A percentile compares a stretch with the other conserved stretches of the same genome.
These are phyloP conservation scores for Ilyonectria destructans DNA, from an alignment of 2,329 filamentous ascomycete species.

Conservation along the genomic window DNA sequence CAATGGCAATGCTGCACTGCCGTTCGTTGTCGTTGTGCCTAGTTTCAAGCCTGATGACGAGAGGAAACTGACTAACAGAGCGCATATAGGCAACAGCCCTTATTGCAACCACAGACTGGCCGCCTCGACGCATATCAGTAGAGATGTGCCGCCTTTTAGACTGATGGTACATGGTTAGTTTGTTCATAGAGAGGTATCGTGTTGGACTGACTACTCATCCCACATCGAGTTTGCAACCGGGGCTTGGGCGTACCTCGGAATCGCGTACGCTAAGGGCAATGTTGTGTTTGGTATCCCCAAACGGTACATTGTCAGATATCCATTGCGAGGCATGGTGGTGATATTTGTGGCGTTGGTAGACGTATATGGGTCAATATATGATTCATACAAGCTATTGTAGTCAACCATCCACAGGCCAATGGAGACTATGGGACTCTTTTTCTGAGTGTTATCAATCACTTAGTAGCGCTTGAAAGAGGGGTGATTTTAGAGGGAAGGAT, in stretches of 20 bases:
- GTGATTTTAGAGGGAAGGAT: too few species aligned
- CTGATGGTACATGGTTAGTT: slow-evolving; percentile 59
- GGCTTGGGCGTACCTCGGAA: slow-evolving; percentile 54
- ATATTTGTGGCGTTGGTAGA: slow-evolving; percentile 16
- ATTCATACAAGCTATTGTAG: too few species aligned
- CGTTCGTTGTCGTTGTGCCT: too few species aligned
- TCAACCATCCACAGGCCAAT: too few species aligned
- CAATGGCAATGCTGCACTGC: too few species aligned
- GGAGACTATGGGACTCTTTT: too few species aligned
- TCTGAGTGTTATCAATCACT: too few species aligned
- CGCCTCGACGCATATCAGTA: too few species aligned
- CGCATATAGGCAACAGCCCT: too few species aligned
- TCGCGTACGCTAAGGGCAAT: slow-evolving; percentile 63
- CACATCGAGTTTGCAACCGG: not conserved
- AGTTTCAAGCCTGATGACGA: too few species aligned
- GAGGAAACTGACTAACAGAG: too few species aligned
- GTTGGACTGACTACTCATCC: not conserved
- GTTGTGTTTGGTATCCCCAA: slow-evolving; percentile 58
- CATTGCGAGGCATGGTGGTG: slow-evolving; percentile 65
- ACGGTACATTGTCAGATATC: slow-evolving; percentile 66
- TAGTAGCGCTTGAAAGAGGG: too few species aligned
- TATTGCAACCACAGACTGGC: not conserved
- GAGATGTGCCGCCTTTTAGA: slow-evolving; percentile 64
- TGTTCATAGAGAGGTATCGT: slow-evolving; percentile 25
- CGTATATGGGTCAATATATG: not conserved